Base-by-base conservation (phyloP, 1,284 basidiomycete genomes). In the Melampsora medusae region DNA sequence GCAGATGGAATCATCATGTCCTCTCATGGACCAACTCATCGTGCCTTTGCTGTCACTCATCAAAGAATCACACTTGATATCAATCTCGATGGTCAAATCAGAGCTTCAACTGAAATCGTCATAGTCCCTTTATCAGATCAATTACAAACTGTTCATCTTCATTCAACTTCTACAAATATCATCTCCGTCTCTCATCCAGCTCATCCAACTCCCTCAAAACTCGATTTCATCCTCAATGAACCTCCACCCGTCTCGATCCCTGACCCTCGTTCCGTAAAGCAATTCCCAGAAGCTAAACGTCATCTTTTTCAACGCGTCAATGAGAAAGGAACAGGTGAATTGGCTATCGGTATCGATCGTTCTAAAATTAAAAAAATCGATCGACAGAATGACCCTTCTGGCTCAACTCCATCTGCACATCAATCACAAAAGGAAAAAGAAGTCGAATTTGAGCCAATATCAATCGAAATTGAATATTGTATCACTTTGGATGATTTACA, bases 51-150 rank as follows among this genome's bases (percentile, higher is more conserved):
- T 10, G 74, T 83, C 35, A 80, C 80, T 85, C 91, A 95, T 85
- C 93, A 95, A 87, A 92, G 92, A 82, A 92, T 94, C 69, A 91
- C 92, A 78, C 85, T 95, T 79, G 92, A 95, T 84, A 89, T 95
- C 78, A 90, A 92, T 85, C 92, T 95, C 84, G 86, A 88, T 31
- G 92, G 91, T 19, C 85, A 85, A 81, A 86, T 92, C 79, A 91
- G 90, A 88, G 91, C 91, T 84, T 79, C 87, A 78, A 95, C 93
- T 28, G 93, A 97, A 84, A 88, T 97, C 80, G 92, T 91, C 22
- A 87, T 97, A 75, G 84, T 91, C 48, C 94, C 94, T 9, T 89
- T 88, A 50, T 90, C 86, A 81, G 87, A 87, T 78, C 89, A 91
- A 77, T 86, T 97, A 50, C 88, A 85, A 80, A 91, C 91, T 4